phyloP scores from a whole-genome alignment of 2,329 filamentous ascomycete genomes.

The Aspergillus persii region DNA sequence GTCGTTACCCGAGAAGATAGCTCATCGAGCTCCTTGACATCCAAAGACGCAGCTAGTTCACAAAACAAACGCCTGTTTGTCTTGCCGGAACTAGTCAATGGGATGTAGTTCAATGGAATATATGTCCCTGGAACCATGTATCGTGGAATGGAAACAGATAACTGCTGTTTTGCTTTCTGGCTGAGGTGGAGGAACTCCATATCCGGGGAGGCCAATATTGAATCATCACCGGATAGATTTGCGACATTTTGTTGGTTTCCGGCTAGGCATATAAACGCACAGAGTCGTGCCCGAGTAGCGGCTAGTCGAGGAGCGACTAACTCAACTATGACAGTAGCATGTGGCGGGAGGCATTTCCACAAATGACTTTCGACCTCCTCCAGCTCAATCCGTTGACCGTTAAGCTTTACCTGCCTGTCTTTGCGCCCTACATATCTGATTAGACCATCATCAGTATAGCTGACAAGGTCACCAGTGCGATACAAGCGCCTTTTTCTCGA shows the following conservation, averaged over 20 bases:
- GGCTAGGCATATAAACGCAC: neutral
- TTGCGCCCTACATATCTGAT: neutral
- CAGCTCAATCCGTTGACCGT: conserved; percentile 1
- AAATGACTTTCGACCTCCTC: neutral
- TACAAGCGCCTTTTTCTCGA: neutral
- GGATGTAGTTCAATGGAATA: neutral
- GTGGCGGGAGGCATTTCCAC: neutral
- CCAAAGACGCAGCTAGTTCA: neutral
- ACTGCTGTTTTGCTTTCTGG: neutral
- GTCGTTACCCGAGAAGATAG: neutral
- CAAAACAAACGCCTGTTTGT: neutral
- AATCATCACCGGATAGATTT: neutral
- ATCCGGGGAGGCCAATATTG: neutral
- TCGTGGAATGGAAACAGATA: neutral
- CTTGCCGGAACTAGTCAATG: neutral
- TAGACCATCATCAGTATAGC: neutral
- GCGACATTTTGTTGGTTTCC: neutral
- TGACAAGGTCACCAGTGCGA: neutral
- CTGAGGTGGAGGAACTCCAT: neutral
- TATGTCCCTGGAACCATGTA: neutral
- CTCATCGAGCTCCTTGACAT: neutral
- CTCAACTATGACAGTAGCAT: neutral
- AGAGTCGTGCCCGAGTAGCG: neutral
- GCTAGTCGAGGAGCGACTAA: neutral
- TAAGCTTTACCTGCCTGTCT: conserved; percentile 1